Base-by-base conservation (phyloP, 208 protist species). In the Sergeia podlipaevii region DNA sequence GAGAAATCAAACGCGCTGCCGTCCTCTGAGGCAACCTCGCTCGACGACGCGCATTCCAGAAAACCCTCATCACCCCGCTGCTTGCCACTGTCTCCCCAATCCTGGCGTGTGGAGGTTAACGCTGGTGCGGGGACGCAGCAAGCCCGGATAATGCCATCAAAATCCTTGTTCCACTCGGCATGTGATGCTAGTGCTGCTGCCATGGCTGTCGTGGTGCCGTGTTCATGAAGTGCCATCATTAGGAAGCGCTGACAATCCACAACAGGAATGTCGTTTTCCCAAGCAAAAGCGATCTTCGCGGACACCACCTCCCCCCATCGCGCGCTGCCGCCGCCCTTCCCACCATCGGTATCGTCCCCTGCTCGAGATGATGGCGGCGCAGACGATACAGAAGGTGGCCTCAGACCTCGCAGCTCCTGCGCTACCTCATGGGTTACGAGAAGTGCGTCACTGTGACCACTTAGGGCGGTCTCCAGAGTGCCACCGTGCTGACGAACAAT, bases 201-300 rank as follows among this genome's bases (percentile, higher is more conserved):
- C 13, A 1, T 18, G 21, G 5, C 2, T 42, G n/a, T n/a, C 27
- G 39, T 24, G 45, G 4, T 32, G 29, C 37, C 39, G 20, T 47
- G 37, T 11, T 37, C 21, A 42, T 43, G 20, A 7, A 30, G 34
- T 18, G 73, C 56, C 32, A 78, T 42, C 3, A 55, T 21, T 34
- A 92, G 62, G 18, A 92, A 61, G 7, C 68, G 63, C 7, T 65
- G 52, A 55, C 83, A 85, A 27, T 82, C 68, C 20, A 89, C 66
- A 2, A 92, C 70, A 33, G 85, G 80, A 33, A 92, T 76, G 32
- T 73, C 78, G 10, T 70, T 64, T 15, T 60, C 57, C 51, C 80
- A 80, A n/a, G 85, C 80, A 56, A 89, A 81, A 21, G 56, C 60
- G 4, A 92, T 39, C 55, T 92, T 89, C 27, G 70, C 70, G 2